Base-by-base conservation (phyloP, 768 basidiomycete genomes). In the Kwoniella bestiolae region DNA sequence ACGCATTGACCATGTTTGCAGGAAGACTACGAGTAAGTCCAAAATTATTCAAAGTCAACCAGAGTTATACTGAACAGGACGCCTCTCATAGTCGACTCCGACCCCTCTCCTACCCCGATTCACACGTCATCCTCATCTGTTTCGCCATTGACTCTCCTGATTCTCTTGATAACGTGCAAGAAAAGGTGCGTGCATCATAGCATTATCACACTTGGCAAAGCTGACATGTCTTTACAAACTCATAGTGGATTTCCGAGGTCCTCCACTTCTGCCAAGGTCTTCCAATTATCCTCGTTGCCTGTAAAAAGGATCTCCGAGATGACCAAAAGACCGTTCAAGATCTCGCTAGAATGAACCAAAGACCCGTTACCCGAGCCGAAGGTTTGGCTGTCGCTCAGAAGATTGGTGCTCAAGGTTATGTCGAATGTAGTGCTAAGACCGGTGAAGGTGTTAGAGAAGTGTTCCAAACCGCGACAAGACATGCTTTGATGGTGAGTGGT, bases 51-150 rank as follows among this genome's bases (percentile, higher is more conserved):
- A 21, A 11, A 9, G 14, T 5, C 49, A 6, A 29, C 31, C 14
- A 25, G 11, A 26, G 34, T 28, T n/a, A 11, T 23, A 29, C 53
- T 63, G 31, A 56, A 31, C 18, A n/a, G n/a, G 16, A 28, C 56
- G 45, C 41, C n/a, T 16, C 11, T 21, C n/a, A 9, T 28, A 79
- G 78, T 83, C 91, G 95, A 76, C 91, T 99, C 73, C 88, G 96
- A 62, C 96, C 96, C 66, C 87, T 99, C 80, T 92, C 90, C 76
- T 99, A 99, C 84, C 95, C 95, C 62, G 95, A 98, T 84, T 94
- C 93, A n/a, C 94, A 99, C 81, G 94, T 99, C 82, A 98, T 99
- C 84, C 87, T 98, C 73, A 96, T 99, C 83, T 97, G 95, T 82
- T 99, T 96, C 82, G 94, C 96, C 46, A 89, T 98, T 73, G 96